Evolutionary conservation across 805 yeast genomes (phyloP).

Genomic region (Middelhovenomyces tepae): DNA sequence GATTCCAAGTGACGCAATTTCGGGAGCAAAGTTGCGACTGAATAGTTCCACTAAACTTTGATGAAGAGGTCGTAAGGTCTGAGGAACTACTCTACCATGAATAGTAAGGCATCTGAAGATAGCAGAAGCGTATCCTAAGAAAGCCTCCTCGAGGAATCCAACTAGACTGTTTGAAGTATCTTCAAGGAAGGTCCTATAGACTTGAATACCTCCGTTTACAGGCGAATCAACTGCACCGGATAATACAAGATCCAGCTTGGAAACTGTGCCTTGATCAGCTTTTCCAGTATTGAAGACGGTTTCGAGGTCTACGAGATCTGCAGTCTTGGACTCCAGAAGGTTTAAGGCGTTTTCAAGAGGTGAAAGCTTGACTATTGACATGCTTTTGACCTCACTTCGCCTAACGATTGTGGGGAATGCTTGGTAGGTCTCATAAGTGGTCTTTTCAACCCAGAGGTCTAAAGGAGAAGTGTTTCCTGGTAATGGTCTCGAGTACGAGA

Average conservation of each 20-base stretch:
- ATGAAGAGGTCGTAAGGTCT: conserved; percentile 52
- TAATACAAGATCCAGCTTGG: conserved; percentile 21
- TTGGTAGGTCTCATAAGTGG: conserved; percentile 62
- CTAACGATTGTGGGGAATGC: conserved; percentile 86
- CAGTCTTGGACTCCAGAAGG: conserved; percentile 55
- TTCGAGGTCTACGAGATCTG: conserved; percentile 63
- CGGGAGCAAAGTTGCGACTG: conserved; percentile 57
- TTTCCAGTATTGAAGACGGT: conserved; percentile 24
- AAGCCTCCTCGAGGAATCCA: conserved; percentile 36
- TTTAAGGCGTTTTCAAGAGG: conserved; percentile 78
- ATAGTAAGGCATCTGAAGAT: conserved; percentile 57
- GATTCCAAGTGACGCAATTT: too few relatives aligned
- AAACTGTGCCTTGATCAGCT: conserved; percentile 31
- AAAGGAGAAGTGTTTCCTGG: conserved; percentile 65
- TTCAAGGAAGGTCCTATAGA: conserved; percentile 60
- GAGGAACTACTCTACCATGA: conserved; percentile 58
- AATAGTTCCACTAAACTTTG: conserved; percentile 55
- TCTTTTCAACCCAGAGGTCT: conserved; percentile 85
- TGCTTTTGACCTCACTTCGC: conserved; percentile 57
- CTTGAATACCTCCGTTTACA: conserved; percentile 86
- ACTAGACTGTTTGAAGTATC: conserved; percentile 23
- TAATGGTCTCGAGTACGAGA: conserved; percentile 58
- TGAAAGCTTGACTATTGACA: conserved; percentile 49
- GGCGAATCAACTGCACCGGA: conserved; percentile 85
- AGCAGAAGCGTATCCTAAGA: conserved; percentile 59